Conservation (phyloP, 257 asterid species). For the Scutellaria baicalensis region DNA sequence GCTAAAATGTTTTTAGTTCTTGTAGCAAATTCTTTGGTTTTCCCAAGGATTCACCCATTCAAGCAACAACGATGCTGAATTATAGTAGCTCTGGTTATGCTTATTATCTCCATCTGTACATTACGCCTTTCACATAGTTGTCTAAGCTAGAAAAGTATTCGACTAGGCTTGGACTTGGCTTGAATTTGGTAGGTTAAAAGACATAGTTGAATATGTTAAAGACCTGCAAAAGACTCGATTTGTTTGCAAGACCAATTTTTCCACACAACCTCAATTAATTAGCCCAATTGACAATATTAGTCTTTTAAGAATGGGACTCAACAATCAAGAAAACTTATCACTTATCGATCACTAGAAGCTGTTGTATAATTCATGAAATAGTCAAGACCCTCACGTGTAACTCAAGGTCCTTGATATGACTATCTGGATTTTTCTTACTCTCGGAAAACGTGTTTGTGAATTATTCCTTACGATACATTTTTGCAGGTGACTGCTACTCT, state of each 20-base stretch:
- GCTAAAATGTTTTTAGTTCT: no score
- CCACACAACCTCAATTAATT: neutral
- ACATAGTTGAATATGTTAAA: no score
- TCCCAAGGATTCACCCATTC: no score
- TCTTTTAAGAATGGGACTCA: neutral
- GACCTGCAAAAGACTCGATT: no score
- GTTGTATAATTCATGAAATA: neutral
- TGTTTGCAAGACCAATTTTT: neutral
- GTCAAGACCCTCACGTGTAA: neutral
- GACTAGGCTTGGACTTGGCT: no score
- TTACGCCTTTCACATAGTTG: no score
- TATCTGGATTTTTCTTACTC: neutral
- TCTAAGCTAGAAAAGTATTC: no score
- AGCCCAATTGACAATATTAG: neutral
- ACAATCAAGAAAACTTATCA: neutral
- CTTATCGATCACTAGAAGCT: neutral
- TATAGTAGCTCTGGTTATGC: no score
- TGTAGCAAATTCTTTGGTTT: no score
- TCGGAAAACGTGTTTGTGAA: neutral
- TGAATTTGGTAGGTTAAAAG: no score
- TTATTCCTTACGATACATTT: neutral
- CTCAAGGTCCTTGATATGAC: neutral
- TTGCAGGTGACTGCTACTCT: slow-evolving; percentile 78
- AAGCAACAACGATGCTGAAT: no score
- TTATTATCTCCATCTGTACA: no score